phyloP scores from a whole-genome alignment of 202 grass and related monocot genomes.

The Panicum virgatum region DNA sequence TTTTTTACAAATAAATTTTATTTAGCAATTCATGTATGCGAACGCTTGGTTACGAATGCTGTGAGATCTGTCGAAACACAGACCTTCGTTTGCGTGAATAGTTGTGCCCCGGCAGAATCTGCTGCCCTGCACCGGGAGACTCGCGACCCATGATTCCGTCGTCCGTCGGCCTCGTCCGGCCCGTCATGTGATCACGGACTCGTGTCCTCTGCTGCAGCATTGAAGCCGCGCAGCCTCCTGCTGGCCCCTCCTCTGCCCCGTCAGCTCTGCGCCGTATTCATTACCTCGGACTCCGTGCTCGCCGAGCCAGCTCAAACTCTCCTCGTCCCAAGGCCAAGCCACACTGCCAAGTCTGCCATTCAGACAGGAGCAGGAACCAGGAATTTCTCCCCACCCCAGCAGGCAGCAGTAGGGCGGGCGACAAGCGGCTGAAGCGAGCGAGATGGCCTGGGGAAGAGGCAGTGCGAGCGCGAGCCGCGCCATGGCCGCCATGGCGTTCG shows the following conservation, averaged over 20 bases:
- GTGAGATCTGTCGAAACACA: not conserved
- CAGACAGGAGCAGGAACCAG: not conserved
- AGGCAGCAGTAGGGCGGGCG: not conserved
- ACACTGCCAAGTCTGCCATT: not conserved
- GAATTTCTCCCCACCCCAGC: conserved; percentile 13
- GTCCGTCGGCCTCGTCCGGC: not conserved
- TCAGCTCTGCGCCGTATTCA: no score
- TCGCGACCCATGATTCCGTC: not conserved
- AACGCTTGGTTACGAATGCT: no score
- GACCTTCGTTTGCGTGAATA: not conserved
- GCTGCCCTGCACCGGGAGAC: not conserved
- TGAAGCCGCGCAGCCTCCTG: conserved; percentile 33
- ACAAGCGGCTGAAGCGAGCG: not conserved
- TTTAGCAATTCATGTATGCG: no score
- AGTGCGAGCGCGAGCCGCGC: conserved; percentile 37
- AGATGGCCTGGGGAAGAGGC: conserved; percentile 56
- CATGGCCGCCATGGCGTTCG: conserved; percentile 31
- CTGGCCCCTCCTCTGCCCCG: no score
- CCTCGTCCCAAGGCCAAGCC: not conserved
- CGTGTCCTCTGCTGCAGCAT: conserved; percentile 27
- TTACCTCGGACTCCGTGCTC: conserved; percentile 8
- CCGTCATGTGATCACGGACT: conserved; percentile 46
- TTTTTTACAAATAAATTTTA: no score
- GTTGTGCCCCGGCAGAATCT: not conserved
- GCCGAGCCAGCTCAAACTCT: not conserved